Evolutionary conservation across 805 yeast genomes (phyloP).

Genomic region (Ogataea populi-albae): DNA sequence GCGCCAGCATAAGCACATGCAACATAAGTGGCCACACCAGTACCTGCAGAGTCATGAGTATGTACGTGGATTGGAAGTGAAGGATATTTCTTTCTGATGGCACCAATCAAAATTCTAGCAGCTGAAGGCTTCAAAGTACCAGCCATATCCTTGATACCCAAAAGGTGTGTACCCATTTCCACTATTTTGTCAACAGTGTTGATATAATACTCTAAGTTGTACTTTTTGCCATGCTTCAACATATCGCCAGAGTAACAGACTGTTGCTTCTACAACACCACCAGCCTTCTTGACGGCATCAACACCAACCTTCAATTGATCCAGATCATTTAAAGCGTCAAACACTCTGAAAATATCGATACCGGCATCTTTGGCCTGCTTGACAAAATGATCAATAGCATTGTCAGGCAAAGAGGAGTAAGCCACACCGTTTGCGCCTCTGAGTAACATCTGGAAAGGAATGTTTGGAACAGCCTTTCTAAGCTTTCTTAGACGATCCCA

Average conservation of each 20-base stretch:
- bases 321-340: slow-evolving; percentile 94
- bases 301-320: slow-evolving; percentile 98
- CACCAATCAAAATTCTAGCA: slow-evolving; percentile 74
- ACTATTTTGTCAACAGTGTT: slow-evolving; percentile 80
- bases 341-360: slow-evolving; percentile 96
- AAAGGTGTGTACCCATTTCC: slow-evolving; percentile 89
- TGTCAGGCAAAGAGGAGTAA: slow-evolving; percentile 95
- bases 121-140: slow-evolving; percentile 97
- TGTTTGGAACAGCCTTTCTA: slow-evolving; percentile 90
- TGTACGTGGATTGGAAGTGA: slow-evolving; percentile 96
- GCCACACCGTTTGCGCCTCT: slow-evolving; percentile 99
- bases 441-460: slow-evolving; percentile 98
- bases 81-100: slow-evolving; percentile 84
- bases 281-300: slow-evolving; percentile 95
- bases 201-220: slow-evolving; percentile 87
- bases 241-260: slow-evolving; percentile 99
- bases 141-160: slow-evolving; percentile 99
- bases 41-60: slow-evolving; percentile 99
- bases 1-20: slow-evolving; percentile 96
- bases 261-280: slow-evolving; percentile 98
- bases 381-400: slow-evolving; percentile 97
- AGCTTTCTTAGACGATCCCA: slow-evolving; percentile 93
- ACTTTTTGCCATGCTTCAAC: slow-evolving; percentile 94
- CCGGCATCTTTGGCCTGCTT: slow-evolving; percentile 93
- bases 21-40: slow-evolving; percentile 96